Evolutionary conservation across 2,329 filamentous ascomycete species (phyloP), one percentile per base, ranked within the genome.

Genomic region (Xylaria sp.): DNA sequence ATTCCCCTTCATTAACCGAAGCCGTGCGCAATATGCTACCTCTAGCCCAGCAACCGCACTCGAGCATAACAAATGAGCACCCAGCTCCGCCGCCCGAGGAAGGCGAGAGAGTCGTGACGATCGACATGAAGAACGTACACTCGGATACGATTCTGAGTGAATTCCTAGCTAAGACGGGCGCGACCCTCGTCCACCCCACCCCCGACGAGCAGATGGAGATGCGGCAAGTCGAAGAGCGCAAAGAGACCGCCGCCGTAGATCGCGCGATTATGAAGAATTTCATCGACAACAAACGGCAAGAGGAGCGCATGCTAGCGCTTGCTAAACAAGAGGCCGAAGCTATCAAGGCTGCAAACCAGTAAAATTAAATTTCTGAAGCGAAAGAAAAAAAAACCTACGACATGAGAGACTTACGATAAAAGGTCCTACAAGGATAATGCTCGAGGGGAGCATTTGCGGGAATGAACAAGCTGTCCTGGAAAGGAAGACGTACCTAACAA

Each of bases 101-200:
- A 57, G 81, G 81, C 65, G 87, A 89, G 79, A 83, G 80, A 58
- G 79, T 83, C 9, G 79, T 88, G 48, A 82, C 82, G 55, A 86
- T 91, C 73, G 85, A 90, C 72, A 91, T 94, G 85, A 89, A 89
- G 77, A 79, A 86, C 75, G 84, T 86, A 73, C 83, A 83, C 67
- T 89, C 88, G 51, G 81, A 84, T 2, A 83, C 88, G 42, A 94
- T 94, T 68, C 81, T 93, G 19, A 80, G 84, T 57, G 84, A 87
- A 66, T 84, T 94, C 61, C 77, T 93, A 47, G 80, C 82, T 66
- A 83, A 89, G 78, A 92, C 90, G 21, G 86, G 86, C 21, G 92
- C 90, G 9, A 79, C 82, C 30, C 77, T 81, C 27, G 77, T 94
- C 1, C 75, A 84, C 68, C 83, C 90, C 2, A 90, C 86, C 0